Conservation (phyloP, 768 basidiomycete genomes). For the Rickenella mellea region DNA sequence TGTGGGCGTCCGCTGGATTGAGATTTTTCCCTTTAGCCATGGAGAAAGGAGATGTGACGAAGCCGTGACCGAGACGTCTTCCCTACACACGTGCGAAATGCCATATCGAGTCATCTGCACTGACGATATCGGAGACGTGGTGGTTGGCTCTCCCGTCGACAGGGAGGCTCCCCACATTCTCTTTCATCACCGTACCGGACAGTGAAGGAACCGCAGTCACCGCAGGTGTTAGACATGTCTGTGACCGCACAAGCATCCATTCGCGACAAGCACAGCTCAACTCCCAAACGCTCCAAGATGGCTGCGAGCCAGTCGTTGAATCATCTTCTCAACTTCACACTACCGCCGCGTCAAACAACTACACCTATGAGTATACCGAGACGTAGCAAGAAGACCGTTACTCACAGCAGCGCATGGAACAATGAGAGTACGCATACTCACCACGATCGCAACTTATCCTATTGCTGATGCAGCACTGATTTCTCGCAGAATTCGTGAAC, state of each 20-base stretch:
- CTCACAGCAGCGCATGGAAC: constrained; percentile 66
- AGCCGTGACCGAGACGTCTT: too few relatives aligned
- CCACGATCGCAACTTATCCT: constrained; percentile 16
- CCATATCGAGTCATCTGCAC: too few relatives aligned
- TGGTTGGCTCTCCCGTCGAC: too few relatives aligned
- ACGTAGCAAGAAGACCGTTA: constrained; percentile 63
- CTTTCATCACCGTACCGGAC: too few relatives aligned
- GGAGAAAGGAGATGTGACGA: too few relatives aligned
- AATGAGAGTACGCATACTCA: constrained; percentile 94
- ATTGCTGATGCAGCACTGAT: constrained; percentile 2
- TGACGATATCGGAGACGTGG: too few relatives aligned
- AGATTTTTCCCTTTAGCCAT: constrained; percentile 83
- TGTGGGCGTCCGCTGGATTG: constrained; percentile 92
- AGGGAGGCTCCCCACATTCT: too few relatives aligned
- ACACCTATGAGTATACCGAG: constrained; percentile 50
- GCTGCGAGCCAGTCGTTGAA: constrained; percentile 56
- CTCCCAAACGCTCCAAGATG: constrained; percentile 49
- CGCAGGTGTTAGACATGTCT: too few relatives aligned
- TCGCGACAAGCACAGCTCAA: too few relatives aligned
- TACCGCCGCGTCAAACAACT: constrained; percentile 77
- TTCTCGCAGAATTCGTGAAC: constrained; percentile 80
- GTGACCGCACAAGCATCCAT: too few relatives aligned
- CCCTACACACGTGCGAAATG: too few relatives aligned
- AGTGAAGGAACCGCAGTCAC: too few relatives aligned
- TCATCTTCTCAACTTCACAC: constrained; percentile 88